phyloP scores from a whole-genome alignment of 2,329 filamentous ascomycete species.

The Elsinoe necatrix region DNA sequence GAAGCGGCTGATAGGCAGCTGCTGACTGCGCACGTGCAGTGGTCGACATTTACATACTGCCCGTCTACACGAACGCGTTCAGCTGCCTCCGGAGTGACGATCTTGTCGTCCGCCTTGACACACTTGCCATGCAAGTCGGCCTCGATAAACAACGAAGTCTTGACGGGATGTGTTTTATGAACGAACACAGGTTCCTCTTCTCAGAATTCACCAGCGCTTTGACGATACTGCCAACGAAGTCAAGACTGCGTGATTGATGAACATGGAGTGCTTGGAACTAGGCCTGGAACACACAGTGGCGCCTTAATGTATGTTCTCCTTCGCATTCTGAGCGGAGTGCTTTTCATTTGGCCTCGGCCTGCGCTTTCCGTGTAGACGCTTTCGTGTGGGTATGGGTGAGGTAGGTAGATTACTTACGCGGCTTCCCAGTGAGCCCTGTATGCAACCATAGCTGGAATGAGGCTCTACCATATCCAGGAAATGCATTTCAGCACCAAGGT shows the following conservation, averaged over 20 bases:
- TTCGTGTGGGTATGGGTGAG: background rate
- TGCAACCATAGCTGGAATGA: background rate
- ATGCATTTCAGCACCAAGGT: background rate
- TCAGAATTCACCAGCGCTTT: background rate
- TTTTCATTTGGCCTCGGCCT: background rate
- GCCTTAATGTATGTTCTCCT: background rate
- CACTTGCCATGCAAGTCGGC: background rate
- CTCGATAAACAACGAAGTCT: background rate
- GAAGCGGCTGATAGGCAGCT: too few species aligned
- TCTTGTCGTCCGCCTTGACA: background rate
- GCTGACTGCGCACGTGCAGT: too few species aligned
- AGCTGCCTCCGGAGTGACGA: background rate
- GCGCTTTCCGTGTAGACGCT: background rate
- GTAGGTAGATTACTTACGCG: too few species aligned
- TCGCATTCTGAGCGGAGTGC: background rate
- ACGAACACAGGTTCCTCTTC: background rate
- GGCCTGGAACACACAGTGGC: background rate
- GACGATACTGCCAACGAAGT: background rate
- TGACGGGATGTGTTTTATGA: background rate
- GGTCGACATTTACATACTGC: too few species aligned
- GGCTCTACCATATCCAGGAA: background rate
- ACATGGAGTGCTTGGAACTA: too few species aligned
- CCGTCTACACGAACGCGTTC: too few species aligned
- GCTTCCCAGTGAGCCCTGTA: background rate
- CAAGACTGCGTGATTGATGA: background rate